A percentile compares a stretch with the other conserved stretches of the same genome.
Evolutionary conservation across 371 early-diverging fungal genomes (phyloP).

Genomic region (Mucor sp.): DNA sequence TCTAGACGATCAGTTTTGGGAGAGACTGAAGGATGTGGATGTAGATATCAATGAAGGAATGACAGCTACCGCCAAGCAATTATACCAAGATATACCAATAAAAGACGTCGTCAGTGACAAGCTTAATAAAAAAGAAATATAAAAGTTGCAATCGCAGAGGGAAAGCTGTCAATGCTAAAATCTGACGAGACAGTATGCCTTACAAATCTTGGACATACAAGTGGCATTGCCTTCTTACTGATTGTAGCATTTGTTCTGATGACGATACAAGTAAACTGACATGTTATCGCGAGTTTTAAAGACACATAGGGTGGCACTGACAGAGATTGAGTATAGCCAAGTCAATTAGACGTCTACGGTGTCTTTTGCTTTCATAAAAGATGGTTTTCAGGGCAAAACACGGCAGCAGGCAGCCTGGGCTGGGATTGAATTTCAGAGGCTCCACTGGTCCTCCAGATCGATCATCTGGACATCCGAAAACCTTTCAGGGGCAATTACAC

Average conservation of each 20-base stretch:
- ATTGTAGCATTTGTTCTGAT: conserved; percentile 7
- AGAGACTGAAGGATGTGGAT: conserved; percentile 12
- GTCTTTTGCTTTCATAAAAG: too few species aligned
- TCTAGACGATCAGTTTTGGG: conserved; percentile 5
- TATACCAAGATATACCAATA: conserved; percentile 16
- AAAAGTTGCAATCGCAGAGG: conserved; percentile 12
- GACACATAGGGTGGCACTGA: too few species aligned
- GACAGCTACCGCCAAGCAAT: conserved; percentile 12
- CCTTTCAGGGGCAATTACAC: too few species aligned
- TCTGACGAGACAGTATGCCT: conserved; percentile 9
- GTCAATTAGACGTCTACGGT: too few species aligned
- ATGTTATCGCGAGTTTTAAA: conserved; percentile 19
- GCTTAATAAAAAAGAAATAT: conserved; percentile 10
- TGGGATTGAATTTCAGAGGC: too few species aligned
- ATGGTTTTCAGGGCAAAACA: too few species aligned
- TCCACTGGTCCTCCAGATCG: too few species aligned
- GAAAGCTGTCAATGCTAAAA: conserved; percentile 15
- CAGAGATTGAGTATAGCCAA: too few species aligned
- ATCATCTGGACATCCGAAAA: too few species aligned
- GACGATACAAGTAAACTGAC: conserved; percentile 18
- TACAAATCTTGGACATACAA: conserved; percentile 18
- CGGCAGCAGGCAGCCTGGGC: too few species aligned
- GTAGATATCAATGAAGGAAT: conserved; percentile 15
- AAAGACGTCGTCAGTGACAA: conserved; percentile 13
- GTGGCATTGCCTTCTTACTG: conserved; percentile 2